phyloP scores from a whole-genome alignment of 805 yeast genomes.

The Candida pseudoglaebosa region DNA sequence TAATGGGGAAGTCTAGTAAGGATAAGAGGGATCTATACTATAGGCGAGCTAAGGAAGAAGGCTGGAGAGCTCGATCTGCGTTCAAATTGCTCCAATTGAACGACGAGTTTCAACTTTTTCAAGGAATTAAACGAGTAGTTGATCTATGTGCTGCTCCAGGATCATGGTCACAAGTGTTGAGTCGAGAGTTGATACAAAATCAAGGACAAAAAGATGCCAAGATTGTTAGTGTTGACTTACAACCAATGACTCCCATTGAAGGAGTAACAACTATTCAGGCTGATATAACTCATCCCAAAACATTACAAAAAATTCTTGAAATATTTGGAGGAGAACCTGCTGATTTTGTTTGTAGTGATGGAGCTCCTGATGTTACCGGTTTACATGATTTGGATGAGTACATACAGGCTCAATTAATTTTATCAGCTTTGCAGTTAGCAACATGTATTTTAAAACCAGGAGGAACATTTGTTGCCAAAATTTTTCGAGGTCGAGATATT shows the following conservation, averaged over 20 bases:
- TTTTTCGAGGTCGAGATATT: constrained; percentile 93
- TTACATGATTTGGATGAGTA: constrained; percentile 95
- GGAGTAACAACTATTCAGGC: constrained; percentile 91
- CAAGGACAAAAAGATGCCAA: constrained; percentile 46
- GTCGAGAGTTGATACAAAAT: constrained; percentile 56
- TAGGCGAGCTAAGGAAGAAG: constrained; percentile 94
- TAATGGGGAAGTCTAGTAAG: constrained; percentile 91
- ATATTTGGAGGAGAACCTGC: constrained; percentile 90
- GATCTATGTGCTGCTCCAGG: constrained; percentile 99
- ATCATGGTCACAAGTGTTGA: constrained; percentile 95
- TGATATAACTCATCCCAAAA: constrained; percentile 94
- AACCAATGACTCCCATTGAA: constrained; percentile 95
- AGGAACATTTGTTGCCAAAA: constrained; percentile 93
- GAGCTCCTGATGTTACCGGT: constrained; percentile 99
- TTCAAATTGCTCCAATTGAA: constrained; percentile 87
- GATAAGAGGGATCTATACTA: constrained; percentile 92
- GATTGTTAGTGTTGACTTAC: constrained; percentile 92
- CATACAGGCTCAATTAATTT: constrained; percentile 88
- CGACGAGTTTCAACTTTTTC: constrained; percentile 81
- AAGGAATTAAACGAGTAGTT: constrained; percentile 76
- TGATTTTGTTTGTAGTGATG: constrained; percentile 94
- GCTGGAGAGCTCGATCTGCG: constrained; percentile 97
- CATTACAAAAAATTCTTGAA: constrained; percentile 68
- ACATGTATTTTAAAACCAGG: constrained; percentile 86
- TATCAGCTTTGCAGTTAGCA: constrained; percentile 88